Conservation (phyloP, 1,139 yeast species). For the Yamadazyma diddensiae region DNA sequence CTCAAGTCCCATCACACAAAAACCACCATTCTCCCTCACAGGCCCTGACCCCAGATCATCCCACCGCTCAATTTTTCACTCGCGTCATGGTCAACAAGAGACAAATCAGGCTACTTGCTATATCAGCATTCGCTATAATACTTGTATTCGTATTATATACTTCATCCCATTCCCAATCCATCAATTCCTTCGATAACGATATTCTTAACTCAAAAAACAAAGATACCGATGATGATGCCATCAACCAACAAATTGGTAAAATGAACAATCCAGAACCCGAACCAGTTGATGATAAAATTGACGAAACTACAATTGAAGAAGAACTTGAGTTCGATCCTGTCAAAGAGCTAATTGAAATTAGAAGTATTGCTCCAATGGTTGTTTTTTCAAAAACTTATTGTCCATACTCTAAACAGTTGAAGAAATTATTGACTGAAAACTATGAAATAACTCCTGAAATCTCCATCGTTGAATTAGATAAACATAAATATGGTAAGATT, state of each 20-base stretch:
- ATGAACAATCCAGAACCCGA: constrained; percentile 12
- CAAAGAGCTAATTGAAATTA: constrained; percentile 55
- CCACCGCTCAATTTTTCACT: too few relatives aligned
- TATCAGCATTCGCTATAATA: constrained; percentile 15
- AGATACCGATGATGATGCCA: constrained; percentile 38
- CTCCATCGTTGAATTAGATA: constrained; percentile 75
- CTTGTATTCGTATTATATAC: constrained; percentile 18
- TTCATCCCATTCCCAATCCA: constrained; percentile 3
- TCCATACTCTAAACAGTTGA: constrained; percentile 73
- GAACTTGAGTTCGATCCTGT: constrained; percentile 50
- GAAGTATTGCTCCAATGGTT: constrained; percentile 66
- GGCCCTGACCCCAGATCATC: too few relatives aligned
- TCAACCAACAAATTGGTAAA: constrained; percentile 37
- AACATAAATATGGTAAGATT: constrained; percentile 62
- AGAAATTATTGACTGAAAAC: constrained; percentile 58
- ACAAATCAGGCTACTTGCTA: constrained; percentile 19
- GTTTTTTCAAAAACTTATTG: constrained; percentile 69
- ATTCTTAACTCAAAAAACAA: constrained; percentile 34
- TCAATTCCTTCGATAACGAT: constrained; percentile 9
- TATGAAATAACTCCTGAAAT: constrained; percentile 75
- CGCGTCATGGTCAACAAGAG: too few relatives aligned
- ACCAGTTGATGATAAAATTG: constrained; percentile 5
- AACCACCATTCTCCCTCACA: too few relatives aligned
- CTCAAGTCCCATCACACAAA: too few relatives aligned
- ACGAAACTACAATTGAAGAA: constrained; percentile 5